Evolutionary conservation across 352 stramenopile genomes (phyloP).

Genomic region (Albugo candida): DNA sequence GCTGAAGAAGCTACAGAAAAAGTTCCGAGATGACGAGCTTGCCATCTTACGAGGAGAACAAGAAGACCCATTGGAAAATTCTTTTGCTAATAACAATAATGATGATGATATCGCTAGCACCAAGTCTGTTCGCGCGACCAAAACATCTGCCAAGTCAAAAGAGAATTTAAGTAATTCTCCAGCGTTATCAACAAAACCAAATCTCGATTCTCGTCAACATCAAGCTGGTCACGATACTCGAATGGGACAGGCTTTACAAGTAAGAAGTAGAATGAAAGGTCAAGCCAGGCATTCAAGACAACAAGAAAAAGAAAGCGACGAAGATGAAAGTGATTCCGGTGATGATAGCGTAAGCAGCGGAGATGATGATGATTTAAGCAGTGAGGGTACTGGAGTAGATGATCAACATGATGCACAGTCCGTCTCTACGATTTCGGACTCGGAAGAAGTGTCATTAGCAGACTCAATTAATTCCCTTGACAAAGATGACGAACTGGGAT

Average conservation of each 20-base stretch:
- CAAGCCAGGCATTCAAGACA: conserved; percentile 3
- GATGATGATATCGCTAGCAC: conserved; percentile 3
- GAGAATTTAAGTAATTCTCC: conserved; percentile 15
- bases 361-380: conserved; percentile 25
- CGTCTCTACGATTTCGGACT: conserved; percentile 25
- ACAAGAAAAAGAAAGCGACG: conserved; percentile 20
- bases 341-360: conserved; percentile 20
- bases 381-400: conserved; percentile 20
- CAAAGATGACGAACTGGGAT: conserved; percentile 50
- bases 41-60: conserved; percentile 75
- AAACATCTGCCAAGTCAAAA: conserved; percentile 27
- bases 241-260: too few relatives aligned
- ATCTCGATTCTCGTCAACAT: not conserved
- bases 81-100: conserved; percentile 16
- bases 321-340: conserved; percentile 27
- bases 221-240: not conserved
- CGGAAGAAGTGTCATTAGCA: conserved; percentile 63
- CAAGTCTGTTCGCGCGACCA: conserved; percentile 4
- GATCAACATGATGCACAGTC: conserved; percentile 4
- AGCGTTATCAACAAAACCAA: not conserved
- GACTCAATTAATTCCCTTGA: conserved; percentile 69
- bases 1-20: conserved; percentile 86
- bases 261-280: not conserved
- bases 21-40: conserved; percentile 82
- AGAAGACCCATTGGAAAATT: conserved; percentile 52